A percentile compares a stretch with the other conserved stretches of the same genome.
These are phyloP conservation scores for Tillandsia leiboldiana DNA, from an alignment of 176 grass and related monocot genomes.

Conservation along the genomic window DNA sequence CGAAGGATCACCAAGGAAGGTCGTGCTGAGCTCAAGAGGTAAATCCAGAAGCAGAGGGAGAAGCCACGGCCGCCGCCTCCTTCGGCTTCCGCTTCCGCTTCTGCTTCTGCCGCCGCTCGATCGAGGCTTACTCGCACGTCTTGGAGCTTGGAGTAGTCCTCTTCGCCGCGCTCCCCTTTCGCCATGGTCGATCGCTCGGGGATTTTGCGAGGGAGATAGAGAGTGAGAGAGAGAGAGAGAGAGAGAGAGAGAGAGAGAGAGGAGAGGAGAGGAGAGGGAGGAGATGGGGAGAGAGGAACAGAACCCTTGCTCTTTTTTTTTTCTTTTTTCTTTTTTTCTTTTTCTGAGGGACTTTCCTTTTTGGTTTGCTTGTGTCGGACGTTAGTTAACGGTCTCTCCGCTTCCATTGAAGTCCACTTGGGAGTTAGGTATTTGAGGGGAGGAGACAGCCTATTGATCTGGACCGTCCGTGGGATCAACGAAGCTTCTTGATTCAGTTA, in stretches of 20 bases:
- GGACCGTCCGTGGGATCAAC: slow-evolving; percentile 1
- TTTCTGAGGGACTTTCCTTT: not conserved
- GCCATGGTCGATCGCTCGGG: slow-evolving; percentile 8
- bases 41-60: slow-evolving; percentile 74
- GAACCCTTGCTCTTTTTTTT: slow-evolving; percentile 1
- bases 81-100: not conserved
- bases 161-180: slow-evolving; percentile 18
- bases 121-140: slow-evolving; percentile 30
- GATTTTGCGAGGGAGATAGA: not conserved
- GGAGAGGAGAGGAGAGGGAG: slow-evolving; percentile 11
- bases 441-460: not conserved
- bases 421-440: not conserved
- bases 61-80: slow-evolving; percentile 20
- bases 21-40: slow-evolving; percentile 52
- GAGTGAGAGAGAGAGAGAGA: not conserved
- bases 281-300: slow-evolving; percentile 3
- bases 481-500: not conserved
- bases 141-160: slow-evolving; percentile 23
- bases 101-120: slow-evolving; percentile 6
- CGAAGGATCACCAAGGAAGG: slow-evolving; percentile 70
- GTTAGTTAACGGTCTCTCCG: slow-evolving; percentile 20
- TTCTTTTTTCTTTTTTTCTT: not conserved
- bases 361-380: not conserved
- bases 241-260: no score
- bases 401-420: not conserved